These are phyloP conservation scores for Casuarina equisetifolia DNA, from an alignment of 306 rosid species.

Conservation along the genomic window DNA sequence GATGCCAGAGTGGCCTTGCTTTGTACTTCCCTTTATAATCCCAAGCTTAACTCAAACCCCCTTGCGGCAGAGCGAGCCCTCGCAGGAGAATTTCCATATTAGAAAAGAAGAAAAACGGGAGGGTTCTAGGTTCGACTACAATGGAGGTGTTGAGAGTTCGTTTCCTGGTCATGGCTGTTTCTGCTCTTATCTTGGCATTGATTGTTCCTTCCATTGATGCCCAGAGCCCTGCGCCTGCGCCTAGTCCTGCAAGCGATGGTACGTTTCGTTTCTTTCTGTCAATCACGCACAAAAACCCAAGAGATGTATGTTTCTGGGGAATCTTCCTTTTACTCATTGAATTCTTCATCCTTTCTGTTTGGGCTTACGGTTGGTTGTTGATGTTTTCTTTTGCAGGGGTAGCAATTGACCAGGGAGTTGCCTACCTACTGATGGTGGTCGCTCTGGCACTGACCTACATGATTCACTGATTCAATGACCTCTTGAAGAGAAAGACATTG, in stretches of 20 bases:
- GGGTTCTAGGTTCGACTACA: not conserved
- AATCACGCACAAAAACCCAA: not conserved
- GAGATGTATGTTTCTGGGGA: not conserved
- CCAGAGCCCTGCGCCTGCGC: constrained; percentile 60
- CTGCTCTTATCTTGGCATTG: constrained; percentile 41
- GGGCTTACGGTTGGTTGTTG: not conserved
- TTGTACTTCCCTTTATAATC: not conserved
- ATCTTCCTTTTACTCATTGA: not conserved
- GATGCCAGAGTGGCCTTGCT: constrained; percentile 39
- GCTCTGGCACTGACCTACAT: constrained; percentile 56
- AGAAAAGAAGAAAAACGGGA: not conserved
- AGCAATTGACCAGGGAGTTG: constrained; percentile 45
- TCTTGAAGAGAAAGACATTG: not conserved
- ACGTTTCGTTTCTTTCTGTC: constrained; percentile 1
- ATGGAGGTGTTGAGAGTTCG: constrained; percentile 62
- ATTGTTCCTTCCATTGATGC: constrained; percentile 50
- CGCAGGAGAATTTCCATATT: not conserved
- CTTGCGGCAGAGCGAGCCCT: not conserved
- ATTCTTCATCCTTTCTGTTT: not conserved
- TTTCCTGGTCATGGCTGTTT: constrained; percentile 32
- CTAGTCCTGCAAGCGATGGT: constrained; percentile 74
- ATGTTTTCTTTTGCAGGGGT: constrained; percentile 27
- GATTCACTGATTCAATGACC: constrained; percentile 57
- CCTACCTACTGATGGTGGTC: constrained; percentile 32
- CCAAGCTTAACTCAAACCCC: not conserved